Conservation (phyloP, 352 stramenopile genomes). For the Phytophthora cactorum region DNA sequence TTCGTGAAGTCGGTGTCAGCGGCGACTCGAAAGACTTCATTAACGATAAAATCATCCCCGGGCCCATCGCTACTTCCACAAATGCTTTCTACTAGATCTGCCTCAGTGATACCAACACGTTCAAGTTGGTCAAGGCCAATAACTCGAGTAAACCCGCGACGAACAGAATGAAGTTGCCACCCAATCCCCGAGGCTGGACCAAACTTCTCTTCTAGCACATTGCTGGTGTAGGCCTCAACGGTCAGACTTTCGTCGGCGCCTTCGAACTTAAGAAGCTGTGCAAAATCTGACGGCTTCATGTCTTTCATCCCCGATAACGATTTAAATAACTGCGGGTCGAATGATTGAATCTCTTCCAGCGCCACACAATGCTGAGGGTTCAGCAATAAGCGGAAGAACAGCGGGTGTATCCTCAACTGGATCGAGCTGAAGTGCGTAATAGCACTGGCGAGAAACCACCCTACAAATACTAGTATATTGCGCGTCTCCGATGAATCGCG, state of each 20-base stretch:
- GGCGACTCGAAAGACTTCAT: slow-evolving; percentile 59
- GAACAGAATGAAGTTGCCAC: slow-evolving; percentile 59
- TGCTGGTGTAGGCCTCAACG: slow-evolving; percentile 56
- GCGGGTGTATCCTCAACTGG: slow-evolving; percentile 45
- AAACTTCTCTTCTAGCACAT: slow-evolving; percentile 58
- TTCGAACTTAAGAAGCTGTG: slow-evolving; percentile 65
- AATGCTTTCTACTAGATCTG: slow-evolving; percentile 50
- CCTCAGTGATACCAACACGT: slow-evolving; percentile 25
- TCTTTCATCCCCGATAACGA: slow-evolving; percentile 54
- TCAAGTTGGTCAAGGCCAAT: slow-evolving; percentile 35
- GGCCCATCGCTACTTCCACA: slow-evolving; percentile 23
- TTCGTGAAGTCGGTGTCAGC: slow-evolving; percentile 62
- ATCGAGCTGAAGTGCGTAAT: slow-evolving; percentile 52
- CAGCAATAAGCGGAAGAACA: slow-evolving; percentile 64
- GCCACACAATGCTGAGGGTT: slow-evolving; percentile 36
- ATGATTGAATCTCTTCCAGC: slow-evolving; percentile 49
- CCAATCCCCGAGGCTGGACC: slow-evolving; percentile 43
- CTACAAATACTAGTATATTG: slow-evolving; percentile 50
- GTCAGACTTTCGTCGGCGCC: slow-evolving; percentile 37
- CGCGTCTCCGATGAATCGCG: slow-evolving; percentile 41
- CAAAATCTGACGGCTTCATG: slow-evolving; percentile 60
- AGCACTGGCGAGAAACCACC: slow-evolving; percentile 68
- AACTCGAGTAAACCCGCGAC: slow-evolving; percentile 53
- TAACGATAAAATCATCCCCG: slow-evolving; percentile 47
- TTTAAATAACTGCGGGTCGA: slow-evolving; percentile 53